These are phyloP conservation scores for Thecaphora frezii DNA, from an alignment of 1,284 basidiomycete species.

Conservation along the genomic window DNA sequence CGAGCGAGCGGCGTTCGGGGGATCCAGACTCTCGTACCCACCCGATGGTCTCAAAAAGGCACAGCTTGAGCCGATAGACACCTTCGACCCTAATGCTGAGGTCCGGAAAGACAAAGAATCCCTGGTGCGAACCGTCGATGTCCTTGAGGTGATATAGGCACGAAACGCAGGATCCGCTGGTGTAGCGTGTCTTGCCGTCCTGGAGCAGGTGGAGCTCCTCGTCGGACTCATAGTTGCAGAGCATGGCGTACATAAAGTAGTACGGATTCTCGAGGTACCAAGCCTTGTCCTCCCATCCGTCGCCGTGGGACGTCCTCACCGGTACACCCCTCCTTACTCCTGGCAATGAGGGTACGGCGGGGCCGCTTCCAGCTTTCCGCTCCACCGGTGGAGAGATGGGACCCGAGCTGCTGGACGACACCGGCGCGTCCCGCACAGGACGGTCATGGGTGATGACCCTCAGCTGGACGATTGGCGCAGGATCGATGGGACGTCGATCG, in stretches of 20 bases:
- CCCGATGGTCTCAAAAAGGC: conserved; percentile 83
- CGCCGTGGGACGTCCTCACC: conserved; percentile 38
- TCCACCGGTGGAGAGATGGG: conserved; percentile 27
- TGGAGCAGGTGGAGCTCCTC: conserved; percentile 90
- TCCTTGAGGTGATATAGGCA: conserved; percentile 94
- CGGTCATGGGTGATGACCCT: conserved; percentile 69
- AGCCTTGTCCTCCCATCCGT: conserved; percentile 56
- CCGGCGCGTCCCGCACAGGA: conserved; percentile 16
- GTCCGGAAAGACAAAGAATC: conserved; percentile 62
- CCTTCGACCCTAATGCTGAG: conserved; percentile 74
- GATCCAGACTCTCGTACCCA: no score
- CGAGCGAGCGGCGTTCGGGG: no score
- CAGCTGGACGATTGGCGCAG: conserved; percentile 92
- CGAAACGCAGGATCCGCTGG: conserved; percentile 85
- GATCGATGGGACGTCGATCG: conserved; percentile 90
- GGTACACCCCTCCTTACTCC: conserved; percentile 39
- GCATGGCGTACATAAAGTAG: conserved; percentile 56
- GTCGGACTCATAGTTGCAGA: conserved; percentile 62
- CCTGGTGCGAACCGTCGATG: conserved; percentile 75
- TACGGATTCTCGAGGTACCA: conserved; percentile 57
- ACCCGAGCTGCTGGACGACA: conserved; percentile 8
- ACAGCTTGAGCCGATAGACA: conserved; percentile 79
- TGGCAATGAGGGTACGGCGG: conserved; percentile 14
- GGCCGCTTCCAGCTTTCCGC: conserved; percentile 20
- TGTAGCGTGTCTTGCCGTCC: conserved; percentile 86